Conservation (phyloP, 1,139 yeast species). For the Taphrina betulina region DNA sequence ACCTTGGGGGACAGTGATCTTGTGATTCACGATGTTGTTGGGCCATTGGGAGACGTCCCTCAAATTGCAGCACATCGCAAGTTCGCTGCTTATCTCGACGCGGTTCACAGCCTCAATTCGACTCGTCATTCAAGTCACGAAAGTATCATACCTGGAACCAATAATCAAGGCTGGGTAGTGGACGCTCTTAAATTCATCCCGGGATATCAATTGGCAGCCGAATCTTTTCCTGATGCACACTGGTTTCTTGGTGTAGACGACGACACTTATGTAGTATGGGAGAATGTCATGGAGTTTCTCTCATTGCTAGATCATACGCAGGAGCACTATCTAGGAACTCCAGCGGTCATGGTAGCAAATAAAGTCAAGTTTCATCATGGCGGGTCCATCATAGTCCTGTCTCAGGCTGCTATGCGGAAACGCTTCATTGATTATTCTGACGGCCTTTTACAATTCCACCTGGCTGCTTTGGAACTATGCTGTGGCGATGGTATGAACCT, state of each 20-base stretch:
- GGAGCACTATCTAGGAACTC: conserved; percentile 42
- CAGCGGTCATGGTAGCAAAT: conserved; percentile 10
- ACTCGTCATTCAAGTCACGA: too few relatives aligned
- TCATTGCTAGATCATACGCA: conserved; percentile 39
- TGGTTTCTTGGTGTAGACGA: conserved; percentile 48
- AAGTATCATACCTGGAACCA: too few relatives aligned
- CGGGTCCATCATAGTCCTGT: conserved; percentile 46
- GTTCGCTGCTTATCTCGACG: neutral
- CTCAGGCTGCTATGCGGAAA: conserved; percentile 42
- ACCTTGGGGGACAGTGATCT: too few relatives aligned
- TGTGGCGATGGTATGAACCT: conserved; percentile 48
- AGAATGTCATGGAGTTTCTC: conserved; percentile 42
- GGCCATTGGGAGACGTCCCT: neutral
- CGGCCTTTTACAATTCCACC: conserved; percentile 38
- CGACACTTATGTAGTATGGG: conserved; percentile 45
- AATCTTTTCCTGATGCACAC: conserved; percentile 40
- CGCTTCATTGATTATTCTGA: conserved; percentile 40
- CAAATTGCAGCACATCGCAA: conserved; percentile 1
- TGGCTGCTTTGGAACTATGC: conserved; percentile 41
- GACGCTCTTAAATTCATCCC: conserved; percentile 48
- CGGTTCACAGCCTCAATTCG: neutral
- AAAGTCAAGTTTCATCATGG: conserved; percentile 45
- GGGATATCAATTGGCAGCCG: conserved; percentile 46
- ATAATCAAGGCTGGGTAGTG: conserved; percentile 44
- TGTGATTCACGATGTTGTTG: conserved; percentile 23